Conservation (phyloP, 1,139 yeast species). For the Taphrina deformans region DNA sequence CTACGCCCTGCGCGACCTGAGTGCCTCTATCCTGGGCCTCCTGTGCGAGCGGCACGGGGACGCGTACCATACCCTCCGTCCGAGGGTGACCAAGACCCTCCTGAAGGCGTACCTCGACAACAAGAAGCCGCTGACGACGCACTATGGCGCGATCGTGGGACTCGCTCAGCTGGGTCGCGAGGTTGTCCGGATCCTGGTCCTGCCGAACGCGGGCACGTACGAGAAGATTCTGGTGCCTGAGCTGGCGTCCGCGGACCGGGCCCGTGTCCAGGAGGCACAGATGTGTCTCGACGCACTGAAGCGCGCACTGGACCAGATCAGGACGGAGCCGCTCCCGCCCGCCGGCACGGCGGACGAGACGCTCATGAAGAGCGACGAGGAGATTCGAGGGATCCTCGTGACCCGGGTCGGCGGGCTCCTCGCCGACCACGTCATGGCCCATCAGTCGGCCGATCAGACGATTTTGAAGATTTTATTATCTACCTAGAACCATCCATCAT, state of each 20-base stretch:
- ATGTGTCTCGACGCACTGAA: constrained; percentile 32
- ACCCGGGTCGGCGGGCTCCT: constrained; percentile 21
- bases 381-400: constrained; percentile 1
- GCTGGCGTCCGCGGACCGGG: constrained; percentile 7
- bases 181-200: constrained; percentile 76
- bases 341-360: background rate
- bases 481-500: background rate
- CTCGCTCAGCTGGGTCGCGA: constrained; percentile 81
- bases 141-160: constrained; percentile 88
- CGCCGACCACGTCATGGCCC: constrained; percentile 21
- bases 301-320: constrained; percentile 12
- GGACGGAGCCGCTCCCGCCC: background rate
- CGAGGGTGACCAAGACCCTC: constrained; percentile 89
- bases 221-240: constrained; percentile 53
- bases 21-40: constrained; percentile 77
- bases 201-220: constrained; percentile 88
- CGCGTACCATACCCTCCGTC: constrained; percentile 84
- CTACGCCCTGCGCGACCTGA: constrained; percentile 70
- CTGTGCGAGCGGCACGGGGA: constrained; percentile 78
- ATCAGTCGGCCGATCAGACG: constrained; percentile 12
- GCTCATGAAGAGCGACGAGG: constrained; percentile 19
- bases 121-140: constrained; percentile 79
- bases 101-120: constrained; percentile 84
- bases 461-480: constrained; percentile 17
- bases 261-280: constrained; percentile 37